A percentile compares a stretch with the other conserved stretches of the same genome.
Conservation (phyloP, 1,139 yeast genomes). For the Hansenula sp. region DNA sequence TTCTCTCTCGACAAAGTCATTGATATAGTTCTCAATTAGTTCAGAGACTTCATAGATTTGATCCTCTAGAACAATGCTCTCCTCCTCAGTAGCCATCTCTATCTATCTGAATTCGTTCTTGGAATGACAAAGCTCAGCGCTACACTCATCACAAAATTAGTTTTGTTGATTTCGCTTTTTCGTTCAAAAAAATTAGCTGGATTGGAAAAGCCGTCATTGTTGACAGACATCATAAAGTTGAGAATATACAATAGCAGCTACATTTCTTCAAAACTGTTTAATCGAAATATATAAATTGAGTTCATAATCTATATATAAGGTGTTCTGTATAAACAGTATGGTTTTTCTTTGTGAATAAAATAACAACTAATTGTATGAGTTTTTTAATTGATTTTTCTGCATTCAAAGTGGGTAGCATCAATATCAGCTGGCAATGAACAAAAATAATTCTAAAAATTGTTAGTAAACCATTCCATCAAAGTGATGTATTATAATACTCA, state of each 20-base stretch:
- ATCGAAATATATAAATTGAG: not conserved
- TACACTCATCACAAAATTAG: too few species aligned
- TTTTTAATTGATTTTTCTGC: slow-evolving; percentile 19
- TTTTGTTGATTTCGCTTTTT: too few species aligned
- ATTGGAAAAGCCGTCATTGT: too few species aligned
- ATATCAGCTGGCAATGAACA: slow-evolving; percentile 21
- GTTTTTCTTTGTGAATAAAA: too few species aligned
- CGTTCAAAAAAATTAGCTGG: too few species aligned
- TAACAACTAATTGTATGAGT: too few species aligned
- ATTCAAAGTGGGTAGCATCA: slow-evolving; percentile 21
- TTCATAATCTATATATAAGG: not conserved
- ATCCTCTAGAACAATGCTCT: not conserved
- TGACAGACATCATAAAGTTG: too few species aligned
- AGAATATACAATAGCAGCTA: too few species aligned
- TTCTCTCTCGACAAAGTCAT: not conserved
- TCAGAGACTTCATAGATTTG: not conserved
- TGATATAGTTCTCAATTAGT: not conserved
- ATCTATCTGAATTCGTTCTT: too few species aligned
- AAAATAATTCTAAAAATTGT: slow-evolving; percentile 16
- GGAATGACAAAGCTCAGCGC: too few species aligned
- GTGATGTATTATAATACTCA: slow-evolving; percentile 6
- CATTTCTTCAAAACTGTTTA: too few species aligned
- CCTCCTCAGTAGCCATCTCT: not conserved
- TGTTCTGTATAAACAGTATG: too few species aligned
- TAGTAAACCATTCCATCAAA: not conserved